A percentile compares a stretch with the other conserved stretches of the same genome.
Conservation (phyloP, 768 basidiomycete species). For the Xerocomellus intermedius region DNA sequence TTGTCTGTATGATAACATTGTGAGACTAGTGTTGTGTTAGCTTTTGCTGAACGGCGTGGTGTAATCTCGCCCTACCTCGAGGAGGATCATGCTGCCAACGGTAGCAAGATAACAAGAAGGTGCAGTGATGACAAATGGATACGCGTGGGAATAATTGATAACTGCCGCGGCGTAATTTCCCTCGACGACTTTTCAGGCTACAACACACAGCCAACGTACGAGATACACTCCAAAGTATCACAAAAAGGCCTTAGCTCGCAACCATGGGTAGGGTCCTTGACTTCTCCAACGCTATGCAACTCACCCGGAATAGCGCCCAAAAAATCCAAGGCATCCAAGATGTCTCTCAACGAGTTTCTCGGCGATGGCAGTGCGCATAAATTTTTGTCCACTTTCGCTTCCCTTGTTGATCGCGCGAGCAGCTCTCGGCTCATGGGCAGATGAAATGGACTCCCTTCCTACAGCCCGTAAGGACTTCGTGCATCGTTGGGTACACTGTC, state of each 20-base stretch:
- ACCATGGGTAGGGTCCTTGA: constrained; percentile 26
- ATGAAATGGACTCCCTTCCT: constrained; percentile 94
- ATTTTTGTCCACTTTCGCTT: constrained; percentile 14
- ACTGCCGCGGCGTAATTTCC: constrained; percentile 20
- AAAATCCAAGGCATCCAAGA: constrained; percentile 82
- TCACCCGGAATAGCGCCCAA: constrained; percentile 65
- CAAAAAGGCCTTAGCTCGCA: constrained; percentile 17
- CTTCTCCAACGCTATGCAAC: background rate
- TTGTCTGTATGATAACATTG: constrained; percentile 90
- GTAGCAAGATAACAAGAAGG: background rate
- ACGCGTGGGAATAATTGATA: constrained; percentile 30
- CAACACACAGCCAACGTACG: constrained; percentile 3
- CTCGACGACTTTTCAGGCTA: constrained; percentile 19
- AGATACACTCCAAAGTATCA: constrained; percentile 11
- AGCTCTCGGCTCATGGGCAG: constrained; percentile 97
- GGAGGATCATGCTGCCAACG: constrained; percentile 66
- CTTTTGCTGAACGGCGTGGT: background rate
- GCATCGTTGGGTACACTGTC: constrained; percentile 3
- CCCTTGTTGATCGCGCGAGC: constrained; percentile 14
- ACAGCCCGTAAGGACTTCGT: constrained; percentile 75
- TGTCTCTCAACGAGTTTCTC: constrained; percentile 90
- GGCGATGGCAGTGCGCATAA: constrained; percentile 70
- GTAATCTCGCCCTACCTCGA: constrained; percentile 55
- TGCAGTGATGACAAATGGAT: constrained; percentile 5
- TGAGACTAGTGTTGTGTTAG: constrained; percentile 57